phyloP scores from a whole-genome alignment of 768 basidiomycete genomes.

The Dioszegia hungarica region DNA sequence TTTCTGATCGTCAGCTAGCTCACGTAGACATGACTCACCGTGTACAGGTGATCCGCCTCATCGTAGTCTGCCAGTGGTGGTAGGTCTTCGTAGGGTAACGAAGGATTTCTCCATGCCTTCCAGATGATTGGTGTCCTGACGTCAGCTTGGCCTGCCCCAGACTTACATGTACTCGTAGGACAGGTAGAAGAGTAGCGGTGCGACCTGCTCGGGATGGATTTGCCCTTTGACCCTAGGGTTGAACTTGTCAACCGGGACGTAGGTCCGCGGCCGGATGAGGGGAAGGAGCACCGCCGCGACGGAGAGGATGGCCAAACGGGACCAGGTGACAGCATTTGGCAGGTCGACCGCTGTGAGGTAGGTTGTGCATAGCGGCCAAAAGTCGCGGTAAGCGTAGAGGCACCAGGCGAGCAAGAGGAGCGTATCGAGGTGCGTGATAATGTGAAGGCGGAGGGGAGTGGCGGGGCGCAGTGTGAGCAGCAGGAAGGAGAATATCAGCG shows the following conservation, averaged over 20 bases:
- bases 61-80: constrained; percentile 56
- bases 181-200: constrained; percentile 53
- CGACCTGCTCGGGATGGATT: constrained; percentile 55
- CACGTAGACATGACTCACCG: constrained; percentile 11
- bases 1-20: constrained; percentile 8
- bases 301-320: constrained; percentile 54
- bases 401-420: constrained; percentile 55
- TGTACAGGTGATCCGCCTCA: constrained; percentile 41
- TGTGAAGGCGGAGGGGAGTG: constrained; percentile 49
- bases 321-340: constrained; percentile 54
- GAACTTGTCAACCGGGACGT: constrained; percentile 57
- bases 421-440: constrained; percentile 54
- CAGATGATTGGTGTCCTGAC: constrained; percentile 51
- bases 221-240: constrained; percentile 28
- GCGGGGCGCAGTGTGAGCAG: constrained; percentile 50
- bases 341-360: constrained; percentile 55
- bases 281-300: constrained; percentile 56
- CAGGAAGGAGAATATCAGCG: constrained; percentile 53
- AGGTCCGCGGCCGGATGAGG: constrained; percentile 57
- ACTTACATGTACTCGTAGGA: constrained; percentile 55
- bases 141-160: not conserved
- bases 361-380: constrained; percentile 61
- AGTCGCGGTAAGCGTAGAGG: constrained; percentile 57
- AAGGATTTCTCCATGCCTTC: constrained; percentile 40
- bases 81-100: constrained; percentile 47